These are phyloP conservation scores for Aspergillus luchuensis DNA, from an alignment of 2,329 filamentous ascomycete species.

Conservation along the genomic window DNA sequence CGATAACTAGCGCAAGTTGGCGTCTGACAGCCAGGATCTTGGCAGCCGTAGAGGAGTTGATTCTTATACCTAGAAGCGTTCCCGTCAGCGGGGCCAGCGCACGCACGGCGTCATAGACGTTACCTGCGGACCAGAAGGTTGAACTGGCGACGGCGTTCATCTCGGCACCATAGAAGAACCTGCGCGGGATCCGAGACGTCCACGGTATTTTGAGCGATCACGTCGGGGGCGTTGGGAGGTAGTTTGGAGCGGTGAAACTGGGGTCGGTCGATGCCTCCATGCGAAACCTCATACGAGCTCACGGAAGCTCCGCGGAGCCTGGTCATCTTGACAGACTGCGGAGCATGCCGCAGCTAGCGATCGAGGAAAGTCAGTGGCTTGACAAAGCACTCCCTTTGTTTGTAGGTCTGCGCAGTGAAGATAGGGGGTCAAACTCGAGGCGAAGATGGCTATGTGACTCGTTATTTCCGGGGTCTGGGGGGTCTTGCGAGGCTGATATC, in stretches of 20 bases:
- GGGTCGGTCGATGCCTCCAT: constrained; percentile 30
- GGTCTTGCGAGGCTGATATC: background rate
- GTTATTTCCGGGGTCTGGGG: background rate
- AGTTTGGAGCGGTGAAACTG: constrained; percentile 41
- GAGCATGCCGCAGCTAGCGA: constrained; percentile 30
- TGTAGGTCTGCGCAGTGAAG: background rate
- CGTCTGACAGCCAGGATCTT: constrained; percentile 67
- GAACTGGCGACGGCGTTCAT: constrained; percentile 45
- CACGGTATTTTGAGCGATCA: constrained; percentile 43
- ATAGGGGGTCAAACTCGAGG: background rate
- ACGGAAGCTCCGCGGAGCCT: constrained; percentile 46
- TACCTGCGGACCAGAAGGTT: constrained; percentile 70
- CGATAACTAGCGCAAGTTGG: constrained; percentile 80
- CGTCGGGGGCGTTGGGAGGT: constrained; percentile 43
- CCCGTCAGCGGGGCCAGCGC: constrained; percentile 10
- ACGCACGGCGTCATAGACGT: constrained; percentile 25
- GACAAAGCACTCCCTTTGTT: background rate
- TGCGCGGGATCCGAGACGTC: constrained; percentile 40
- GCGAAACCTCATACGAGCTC: constrained; percentile 34
- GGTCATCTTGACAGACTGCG: constrained; percentile 38
- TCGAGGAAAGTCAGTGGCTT: background rate
- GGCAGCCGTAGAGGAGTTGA: constrained; percentile 82
- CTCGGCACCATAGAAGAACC: constrained; percentile 42
- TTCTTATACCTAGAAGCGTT: constrained; percentile 64
- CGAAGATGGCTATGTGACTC: background rate